Conservation (phyloP, 169 alveolate species). For the Cytauxzoon felis region DNA sequence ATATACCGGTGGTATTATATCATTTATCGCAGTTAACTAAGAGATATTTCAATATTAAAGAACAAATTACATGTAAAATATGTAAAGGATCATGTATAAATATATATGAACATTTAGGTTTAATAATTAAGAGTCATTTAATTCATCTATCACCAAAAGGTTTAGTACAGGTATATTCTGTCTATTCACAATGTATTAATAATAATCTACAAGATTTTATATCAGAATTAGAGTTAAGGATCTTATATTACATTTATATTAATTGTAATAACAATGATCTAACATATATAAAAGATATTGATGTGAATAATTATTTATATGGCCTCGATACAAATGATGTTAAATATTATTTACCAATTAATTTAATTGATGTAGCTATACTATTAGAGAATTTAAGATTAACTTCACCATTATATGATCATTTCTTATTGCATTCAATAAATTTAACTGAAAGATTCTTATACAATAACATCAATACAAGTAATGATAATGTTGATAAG, state of each 20-base stretch:
- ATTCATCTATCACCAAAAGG: conserved; percentile 50
- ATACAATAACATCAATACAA: no score
- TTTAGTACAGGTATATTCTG: conserved; percentile 19
- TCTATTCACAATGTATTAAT: conserved; percentile 40
- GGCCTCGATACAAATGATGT: neutral
- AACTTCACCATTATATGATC: neutral
- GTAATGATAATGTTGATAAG: neutral
- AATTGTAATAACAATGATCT: neutral
- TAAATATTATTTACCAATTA: conserved; percentile 1
- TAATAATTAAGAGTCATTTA: neutral
- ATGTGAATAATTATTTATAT: neutral
- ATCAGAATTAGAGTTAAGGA: conserved; percentile 1
- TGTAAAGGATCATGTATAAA: conserved; percentile 50
- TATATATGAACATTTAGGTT: conserved; percentile 6
- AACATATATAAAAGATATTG: neutral
- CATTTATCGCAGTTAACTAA: conserved; percentile 22
- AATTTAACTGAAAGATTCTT: no score
- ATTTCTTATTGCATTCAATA: no score
- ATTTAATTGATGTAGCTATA: neutral
- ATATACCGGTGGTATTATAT: conserved; percentile 28
- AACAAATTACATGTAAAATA: conserved; percentile 16
- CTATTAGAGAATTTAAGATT: neutral
- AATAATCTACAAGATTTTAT: neutral
- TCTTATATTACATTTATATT: conserved; percentile 7
- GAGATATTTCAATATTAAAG: neutral